A percentile compares a stretch with the other conserved stretches of the same genome.
These are phyloP conservation scores for Salix caprea DNA, from an alignment of 345 rosid species.

Conservation along the genomic window DNA sequence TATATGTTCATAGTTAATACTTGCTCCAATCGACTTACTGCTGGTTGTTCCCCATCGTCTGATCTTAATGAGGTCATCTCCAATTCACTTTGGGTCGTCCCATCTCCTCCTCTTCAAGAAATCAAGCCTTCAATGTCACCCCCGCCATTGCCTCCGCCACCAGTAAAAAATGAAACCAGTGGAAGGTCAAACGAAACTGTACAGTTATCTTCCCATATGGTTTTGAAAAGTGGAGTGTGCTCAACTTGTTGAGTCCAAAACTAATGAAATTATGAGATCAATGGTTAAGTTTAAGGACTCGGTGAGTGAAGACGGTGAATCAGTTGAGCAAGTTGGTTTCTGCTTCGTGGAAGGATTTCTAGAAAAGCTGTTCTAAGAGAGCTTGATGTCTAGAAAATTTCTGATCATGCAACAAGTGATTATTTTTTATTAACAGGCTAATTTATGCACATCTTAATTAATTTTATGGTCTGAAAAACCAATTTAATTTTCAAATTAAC, in stretches of 20 bases:
- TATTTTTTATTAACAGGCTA: too few species aligned
- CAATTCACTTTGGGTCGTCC: conserved; percentile 19
- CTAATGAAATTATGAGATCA: conserved; percentile 44
- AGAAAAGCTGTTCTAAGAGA: conserved; percentile 15
- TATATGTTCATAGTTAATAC: too few species aligned
- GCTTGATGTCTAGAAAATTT: conserved; percentile 8
- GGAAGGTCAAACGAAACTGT: conserved; percentile 10
- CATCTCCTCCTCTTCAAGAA: conserved; percentile 34
- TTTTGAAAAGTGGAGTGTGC: conserved; percentile 57
- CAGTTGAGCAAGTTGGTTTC: conserved; percentile 37
- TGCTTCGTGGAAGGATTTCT: too few species aligned
- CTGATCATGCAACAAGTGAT: conserved; percentile 19
- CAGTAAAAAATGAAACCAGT: conserved; percentile 15
- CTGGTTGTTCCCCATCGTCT: too few species aligned
- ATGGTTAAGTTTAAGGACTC: conserved; percentile 49
- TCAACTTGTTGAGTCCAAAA: conserved; percentile 51
- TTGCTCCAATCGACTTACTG: too few species aligned
- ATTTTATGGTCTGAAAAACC: too few species aligned
- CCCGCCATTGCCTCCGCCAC: neutral
- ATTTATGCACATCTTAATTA: too few species aligned
- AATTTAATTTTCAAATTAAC: too few species aligned
- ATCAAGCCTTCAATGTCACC: conserved; percentile 18
- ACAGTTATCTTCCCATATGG: conserved; percentile 21
- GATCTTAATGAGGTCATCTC: too few species aligned
- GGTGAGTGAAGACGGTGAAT: conserved; percentile 60